Base-by-base conservation (phyloP, 1,284 basidiomycete species). In the Cutaneotrichosporon sp. region DNA sequence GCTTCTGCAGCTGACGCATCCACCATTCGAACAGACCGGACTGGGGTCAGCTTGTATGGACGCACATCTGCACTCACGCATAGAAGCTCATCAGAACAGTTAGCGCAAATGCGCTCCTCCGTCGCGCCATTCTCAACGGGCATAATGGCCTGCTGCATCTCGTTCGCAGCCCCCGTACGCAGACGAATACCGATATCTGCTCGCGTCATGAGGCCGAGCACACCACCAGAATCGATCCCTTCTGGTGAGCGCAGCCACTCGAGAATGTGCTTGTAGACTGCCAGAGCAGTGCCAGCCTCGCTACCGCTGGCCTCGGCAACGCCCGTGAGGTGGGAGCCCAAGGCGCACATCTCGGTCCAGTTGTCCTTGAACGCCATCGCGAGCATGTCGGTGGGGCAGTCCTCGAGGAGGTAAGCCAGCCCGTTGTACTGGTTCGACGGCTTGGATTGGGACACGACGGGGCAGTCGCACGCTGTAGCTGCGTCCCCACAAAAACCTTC, bases 301-400 rank as follows among this genome's bases (percentile, higher is more conserved):
- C n/a, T n/a, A n/a, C n/a, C n/a, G n/a, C n/a, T n/a, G n/a, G n/a
- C n/a, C n/a, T n/a, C n/a, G n/a, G n/a, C n/a, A n/a, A n/a, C n/a
- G n/a, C n/a, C n/a, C n/a, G n/a, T n/a, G n/a, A 62, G 43, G 31
- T 52, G 60, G 50, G 25, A 19, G 33, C 52, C 49, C n/a, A 62
- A 55, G 17, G 50, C 29, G 34, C 20, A 34, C 57, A 62, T 59
- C 49, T 62, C 60, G 8, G 49, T 52, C 60, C 60, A 62, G 49
- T 62, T 62, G 46, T 62, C 60, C 49, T 58, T 59, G 55, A 62
- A 62, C 7, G 60, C 60, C 46, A 55, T 42, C 5, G 60, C 47
- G 17, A 62, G 45, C 50, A 59, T 51, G 47, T 62, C 60, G 2
- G 49, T 57, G 6, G 60, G 52, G 11, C 52, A 50, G 46, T 62